Evolutionary conservation across 1,139 yeast species (phyloP).

Genomic region (Suhomyces terraborum): DNA sequence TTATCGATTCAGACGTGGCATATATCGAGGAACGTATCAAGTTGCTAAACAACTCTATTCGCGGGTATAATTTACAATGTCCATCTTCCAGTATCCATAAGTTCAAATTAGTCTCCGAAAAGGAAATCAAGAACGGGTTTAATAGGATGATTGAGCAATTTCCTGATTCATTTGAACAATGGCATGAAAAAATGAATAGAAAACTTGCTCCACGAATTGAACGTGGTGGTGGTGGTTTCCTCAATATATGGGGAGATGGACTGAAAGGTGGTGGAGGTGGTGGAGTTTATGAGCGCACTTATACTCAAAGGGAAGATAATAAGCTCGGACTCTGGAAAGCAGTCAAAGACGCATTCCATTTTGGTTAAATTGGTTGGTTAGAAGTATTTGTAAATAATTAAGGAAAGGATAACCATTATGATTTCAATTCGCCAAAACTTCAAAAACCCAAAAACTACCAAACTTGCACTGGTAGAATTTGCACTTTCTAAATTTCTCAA

Average conservation of each 20-base stretch:
- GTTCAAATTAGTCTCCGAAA: slow-evolving; percentile 54
- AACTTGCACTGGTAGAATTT: slow-evolving; percentile 4
- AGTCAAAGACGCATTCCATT: slow-evolving; percentile 33
- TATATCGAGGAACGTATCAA: slow-evolving; percentile 50
- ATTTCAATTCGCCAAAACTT: slow-evolving; percentile 22
- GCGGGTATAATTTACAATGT: slow-evolving; percentile 79
- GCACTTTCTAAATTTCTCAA: slow-evolving; percentile 24
- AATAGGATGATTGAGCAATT: slow-evolving; percentile 12
- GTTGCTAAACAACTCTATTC: slow-evolving; percentile 56
- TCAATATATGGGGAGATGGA: slow-evolving; percentile 17
- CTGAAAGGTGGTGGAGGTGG: slow-evolving; percentile 12
- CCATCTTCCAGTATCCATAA: slow-evolving; percentile 71
- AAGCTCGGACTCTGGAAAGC: slow-evolving; percentile 33
- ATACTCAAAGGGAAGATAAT: slow-evolving; percentile 24
- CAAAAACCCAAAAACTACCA: slow-evolving; percentile 12
- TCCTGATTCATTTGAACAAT: slow-evolving; percentile 17
- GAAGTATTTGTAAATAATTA: slow-evolving; percentile 10
- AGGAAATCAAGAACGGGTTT: slow-evolving; percentile 46
- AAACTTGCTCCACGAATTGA: neutral
- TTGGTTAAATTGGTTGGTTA: neutral
- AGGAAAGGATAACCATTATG: slow-evolving; percentile 13
- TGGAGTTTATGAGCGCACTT: slow-evolving; percentile 6
- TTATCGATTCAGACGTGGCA: slow-evolving; percentile 21
- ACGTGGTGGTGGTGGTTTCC: slow-evolving; percentile 13
- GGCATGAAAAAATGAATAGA: slow-evolving; percentile 26